Evolutionary conservation across 2,329 filamentous ascomycete genomes (phyloP), one percentile per base, ranked within the genome.

Genomic region (Huntiella abstrusa): DNA sequence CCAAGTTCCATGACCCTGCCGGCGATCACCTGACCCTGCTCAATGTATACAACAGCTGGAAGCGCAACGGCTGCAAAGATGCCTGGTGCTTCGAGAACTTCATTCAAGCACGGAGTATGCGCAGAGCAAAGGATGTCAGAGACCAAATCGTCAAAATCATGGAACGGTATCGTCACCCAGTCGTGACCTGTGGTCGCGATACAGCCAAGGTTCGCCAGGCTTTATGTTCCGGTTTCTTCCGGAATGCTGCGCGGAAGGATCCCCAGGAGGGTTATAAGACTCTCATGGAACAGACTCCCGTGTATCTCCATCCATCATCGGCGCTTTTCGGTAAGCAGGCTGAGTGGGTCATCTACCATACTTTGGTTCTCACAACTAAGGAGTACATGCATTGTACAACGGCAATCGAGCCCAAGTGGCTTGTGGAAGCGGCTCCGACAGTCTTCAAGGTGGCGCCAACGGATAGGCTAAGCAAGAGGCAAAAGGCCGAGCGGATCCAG

Each of bases 81-180:
- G 78, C 87, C 0, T 98, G 91, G 91, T 96, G 91, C 59, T 88
- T 85, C 54, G 92, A 98, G 58, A 95, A 98, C 62, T 98, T 93
- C 60, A 91, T 98, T 59, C 87, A 96, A 59, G 86, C 85, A 4
- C 76, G 87, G 2, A 79, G 78, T 33, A 94, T 98, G 74, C 75
- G 77, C 49, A 80, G 88, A 8, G 87, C 85, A 7, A 83, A 88
- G 59, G 91, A 98, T 59, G 86, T 98, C 0, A 77, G 91, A 13
- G 80, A 92, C 51, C 91, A 98, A 61, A 71, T 98, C 3, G 75
- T 88, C 45, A 83, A 83, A 54, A 96, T 98, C 60, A 92, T 98
- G 80, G 76, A 91, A 47, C 77, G 91, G 4, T 91, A 96, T 63
- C 80, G 80, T 48, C 84, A 94, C 54, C 70, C 73, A 0, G 71